Evolutionary conservation across 108 stramenopile species (phyloP).

Genomic region (Ochromonas danica): DNA sequence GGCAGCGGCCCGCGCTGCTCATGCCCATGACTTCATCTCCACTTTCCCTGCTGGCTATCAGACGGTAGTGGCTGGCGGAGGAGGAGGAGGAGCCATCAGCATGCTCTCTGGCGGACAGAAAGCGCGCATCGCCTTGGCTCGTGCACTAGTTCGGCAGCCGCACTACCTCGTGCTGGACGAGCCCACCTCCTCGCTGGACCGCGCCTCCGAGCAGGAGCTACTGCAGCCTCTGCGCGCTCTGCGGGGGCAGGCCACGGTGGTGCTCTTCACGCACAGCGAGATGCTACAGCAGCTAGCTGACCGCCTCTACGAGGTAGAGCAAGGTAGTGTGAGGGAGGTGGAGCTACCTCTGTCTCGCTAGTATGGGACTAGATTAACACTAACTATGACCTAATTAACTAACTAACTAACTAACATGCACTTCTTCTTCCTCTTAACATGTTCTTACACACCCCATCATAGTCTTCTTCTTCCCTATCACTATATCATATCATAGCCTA

Average conservation of each 20-base stretch:
- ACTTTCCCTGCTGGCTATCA: slow-evolving; percentile 1
- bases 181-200: slow-evolving; percentile 7
- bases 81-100: slow-evolving; percentile 2
- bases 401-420: no score
- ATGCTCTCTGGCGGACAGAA: slow-evolving; percentile 26
- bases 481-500: no score
- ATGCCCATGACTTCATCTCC: slow-evolving; percentile 9
- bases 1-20: background rate
- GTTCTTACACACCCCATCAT: no score
- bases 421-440: no score
- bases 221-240: slow-evolving; percentile 1
- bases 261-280: slow-evolving; percentile 4
- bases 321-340: no score
- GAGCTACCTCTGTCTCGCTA: no score
- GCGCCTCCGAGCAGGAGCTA: background rate
- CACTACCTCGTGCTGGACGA: slow-evolving; percentile 1
- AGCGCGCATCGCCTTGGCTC: background rate
- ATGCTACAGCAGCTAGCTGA: background rate
- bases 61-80: background rate
- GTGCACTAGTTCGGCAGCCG: slow-evolving; percentile 2
- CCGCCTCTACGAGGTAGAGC: background rate
- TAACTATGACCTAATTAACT: no score
- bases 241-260: background rate
- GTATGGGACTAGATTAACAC: no score
- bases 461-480: no score